Evolutionary conservation across 176 grass and related monocot species (phyloP).

Genomic region (Tillandsia fasciculata): DNA sequence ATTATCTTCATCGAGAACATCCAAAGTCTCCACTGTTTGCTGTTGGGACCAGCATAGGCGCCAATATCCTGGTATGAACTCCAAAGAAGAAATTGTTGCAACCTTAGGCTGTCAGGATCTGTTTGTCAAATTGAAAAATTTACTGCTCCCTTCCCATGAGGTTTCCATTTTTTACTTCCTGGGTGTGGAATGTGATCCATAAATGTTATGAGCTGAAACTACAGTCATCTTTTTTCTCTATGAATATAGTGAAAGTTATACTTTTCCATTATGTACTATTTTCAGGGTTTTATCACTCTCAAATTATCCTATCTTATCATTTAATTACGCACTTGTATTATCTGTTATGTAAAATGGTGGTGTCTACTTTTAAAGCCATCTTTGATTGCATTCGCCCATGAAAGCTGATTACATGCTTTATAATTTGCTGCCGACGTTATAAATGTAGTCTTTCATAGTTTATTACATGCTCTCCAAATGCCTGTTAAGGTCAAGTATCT

Average conservation of each 20-base stretch:
- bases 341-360: too few species aligned
- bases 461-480: conserved; percentile 18
- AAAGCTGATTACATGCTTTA: not conserved
- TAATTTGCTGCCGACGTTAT: conserved; percentile 14
- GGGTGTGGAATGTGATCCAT: not conserved
- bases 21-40: conserved; percentile 68
- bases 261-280: not conserved
- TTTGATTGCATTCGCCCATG: too few species aligned
- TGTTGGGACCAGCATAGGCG: conserved; percentile 96
- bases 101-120: not conserved
- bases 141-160: not conserved
- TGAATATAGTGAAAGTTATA: not conserved
- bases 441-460: conserved; percentile 21
- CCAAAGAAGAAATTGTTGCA: not conserved
- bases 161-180: not conserved
- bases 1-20: conserved; percentile 65
- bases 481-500: conserved; percentile 87
- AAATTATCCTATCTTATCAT: not conserved
- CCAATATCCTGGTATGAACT: conserved; percentile 77
- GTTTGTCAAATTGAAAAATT: not conserved
- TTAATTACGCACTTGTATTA: not conserved
- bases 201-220: not conserved
- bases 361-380: too few species aligned
- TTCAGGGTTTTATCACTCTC: not conserved
- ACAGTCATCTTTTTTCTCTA: not conserved